phyloP scores from a whole-genome alignment of 108 stramenopile genomes.

The Nitzschia inconspicua region DNA sequence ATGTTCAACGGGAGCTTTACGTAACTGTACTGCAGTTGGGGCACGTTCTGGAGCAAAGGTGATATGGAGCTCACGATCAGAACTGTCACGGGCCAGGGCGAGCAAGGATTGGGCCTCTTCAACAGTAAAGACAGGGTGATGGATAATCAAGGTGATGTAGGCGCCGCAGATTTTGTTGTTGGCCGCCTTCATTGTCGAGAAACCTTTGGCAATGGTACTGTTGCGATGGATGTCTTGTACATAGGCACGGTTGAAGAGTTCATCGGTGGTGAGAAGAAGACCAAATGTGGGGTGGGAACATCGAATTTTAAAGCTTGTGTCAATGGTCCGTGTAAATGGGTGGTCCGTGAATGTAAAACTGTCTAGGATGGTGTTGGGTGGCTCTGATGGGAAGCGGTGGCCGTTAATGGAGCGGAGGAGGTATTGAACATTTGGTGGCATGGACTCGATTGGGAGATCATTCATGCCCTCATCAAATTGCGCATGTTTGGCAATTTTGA shows the following conservation, averaged over 20 bases:
- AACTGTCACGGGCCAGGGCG: background rate
- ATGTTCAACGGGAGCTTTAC: background rate
- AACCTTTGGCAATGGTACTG: background rate
- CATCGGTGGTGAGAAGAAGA: background rate
- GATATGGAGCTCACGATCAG: background rate
- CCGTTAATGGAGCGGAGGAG: background rate
- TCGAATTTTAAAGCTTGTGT: no score
- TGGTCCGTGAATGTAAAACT: no score
- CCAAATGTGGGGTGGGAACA: background rate
- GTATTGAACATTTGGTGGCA: conserved; percentile 18
- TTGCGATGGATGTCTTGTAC: background rate
- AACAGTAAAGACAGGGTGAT: conserved; percentile 7
- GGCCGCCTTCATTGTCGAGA: no score
- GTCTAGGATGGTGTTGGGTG: no score
- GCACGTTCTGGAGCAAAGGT: conserved; percentile 1
- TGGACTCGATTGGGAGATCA: conserved; percentile 16
- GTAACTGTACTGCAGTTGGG: background rate
- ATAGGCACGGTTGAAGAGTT: background rate
- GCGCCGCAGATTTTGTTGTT: conserved; percentile 4
- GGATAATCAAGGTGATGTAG: conserved; percentile 9
- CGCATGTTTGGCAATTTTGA: conserved; percentile 35
- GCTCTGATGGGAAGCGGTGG: no score
- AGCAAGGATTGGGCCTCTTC: background rate
- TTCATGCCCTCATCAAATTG: conserved; percentile 45
- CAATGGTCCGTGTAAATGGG: no score